Base-by-base conservation (phyloP, 768 basidiomycete genomes). In the Cystofilobasidium bisporidii region DNA sequence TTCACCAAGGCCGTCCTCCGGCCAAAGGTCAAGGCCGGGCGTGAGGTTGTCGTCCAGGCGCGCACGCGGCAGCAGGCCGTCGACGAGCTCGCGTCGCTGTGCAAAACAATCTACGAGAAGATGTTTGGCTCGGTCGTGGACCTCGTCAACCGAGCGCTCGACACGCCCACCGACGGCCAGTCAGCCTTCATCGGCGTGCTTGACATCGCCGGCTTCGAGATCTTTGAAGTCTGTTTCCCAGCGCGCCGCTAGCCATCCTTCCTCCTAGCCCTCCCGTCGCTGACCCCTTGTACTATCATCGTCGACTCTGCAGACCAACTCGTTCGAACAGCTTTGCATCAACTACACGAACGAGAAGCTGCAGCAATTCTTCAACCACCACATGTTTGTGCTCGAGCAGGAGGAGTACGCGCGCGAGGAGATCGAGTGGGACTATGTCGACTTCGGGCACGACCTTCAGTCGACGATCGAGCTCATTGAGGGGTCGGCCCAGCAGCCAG, bases 371-470 rank as follows among this genome's bases (percentile, higher is more conserved):
- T 77, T 77, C 83, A 99, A 98, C 74, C 91, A 98, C 77, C 96
- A 98, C 76, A 98, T 98, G 96, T 98, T 99, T 78, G 91, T 96
- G 45, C 84, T 98, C 40, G 96, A 99, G 80, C 96, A 99, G 75
- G 96, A 99, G 76, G 96, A 99, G 76, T 98, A 99, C 78, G 83
- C 90, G 22, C 84, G 96, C 24, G 96, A 99, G 76, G 86, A 86
- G 24, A 99, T 99, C 77, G 86, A 92, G 65, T 99, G 96, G 96
- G 86, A 93, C 74, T 96, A 93, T 73, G 87, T 93, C 77, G 97
- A 98, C 78, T 99, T 99, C 75, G 96, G 94, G 20, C 82, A 96
- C 50, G 94, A 99, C 67, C 80, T 99, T 9, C 94, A 99, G 75
- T 96, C 96, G 1, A 98, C 96, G 4, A 98, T 99, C 75, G 94